Evolutionary conservation across 352 stramenopile genomes (phyloP).

Genomic region (Globisporangium mamillatum): DNA sequence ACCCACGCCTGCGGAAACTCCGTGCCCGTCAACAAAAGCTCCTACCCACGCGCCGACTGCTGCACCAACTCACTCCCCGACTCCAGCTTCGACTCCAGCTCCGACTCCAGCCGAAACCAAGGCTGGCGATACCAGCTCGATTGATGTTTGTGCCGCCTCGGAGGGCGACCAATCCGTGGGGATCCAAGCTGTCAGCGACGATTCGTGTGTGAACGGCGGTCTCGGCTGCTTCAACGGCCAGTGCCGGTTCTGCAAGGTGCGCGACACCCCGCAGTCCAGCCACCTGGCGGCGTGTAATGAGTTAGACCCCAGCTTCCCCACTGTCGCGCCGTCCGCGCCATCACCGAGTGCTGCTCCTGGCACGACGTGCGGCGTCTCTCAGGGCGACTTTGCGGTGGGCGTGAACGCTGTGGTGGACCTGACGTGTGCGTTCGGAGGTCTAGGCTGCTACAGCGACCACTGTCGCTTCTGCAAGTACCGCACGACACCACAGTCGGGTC

Average conservation of each 20-base stretch:
- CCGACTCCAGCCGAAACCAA: background rate
- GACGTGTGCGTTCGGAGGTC: conserved; percentile 28
- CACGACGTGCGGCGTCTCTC: conserved; percentile 17
- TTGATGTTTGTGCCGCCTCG: background rate
- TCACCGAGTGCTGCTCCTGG: background rate
- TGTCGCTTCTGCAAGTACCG: conserved; percentile 28
- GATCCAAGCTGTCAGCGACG: background rate
- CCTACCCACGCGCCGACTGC: background rate
- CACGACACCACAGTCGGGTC: background rate
- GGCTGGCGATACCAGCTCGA: background rate
- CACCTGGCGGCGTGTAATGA: background rate
- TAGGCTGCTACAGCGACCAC: conserved; percentile 32
- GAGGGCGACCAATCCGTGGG: conserved; percentile 7
- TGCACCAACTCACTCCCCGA: background rate
- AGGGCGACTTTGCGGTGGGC: conserved; percentile 29
- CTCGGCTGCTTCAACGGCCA: conserved; percentile 11
- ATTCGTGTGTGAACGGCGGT: conserved; percentile 8
- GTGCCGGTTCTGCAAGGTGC: conserved; percentile 15
- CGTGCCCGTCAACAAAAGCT: background rate
- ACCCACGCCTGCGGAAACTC: background rate
- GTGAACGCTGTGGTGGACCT: conserved; percentile 28
- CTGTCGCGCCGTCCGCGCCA: background rate
- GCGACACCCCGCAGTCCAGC: conserved; percentile 8
- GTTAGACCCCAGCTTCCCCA: background rate
- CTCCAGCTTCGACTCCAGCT: background rate